phyloP scores from a whole-genome alignment of 2,329 filamentous ascomycete genomes.

The Alternaria panax region DNA sequence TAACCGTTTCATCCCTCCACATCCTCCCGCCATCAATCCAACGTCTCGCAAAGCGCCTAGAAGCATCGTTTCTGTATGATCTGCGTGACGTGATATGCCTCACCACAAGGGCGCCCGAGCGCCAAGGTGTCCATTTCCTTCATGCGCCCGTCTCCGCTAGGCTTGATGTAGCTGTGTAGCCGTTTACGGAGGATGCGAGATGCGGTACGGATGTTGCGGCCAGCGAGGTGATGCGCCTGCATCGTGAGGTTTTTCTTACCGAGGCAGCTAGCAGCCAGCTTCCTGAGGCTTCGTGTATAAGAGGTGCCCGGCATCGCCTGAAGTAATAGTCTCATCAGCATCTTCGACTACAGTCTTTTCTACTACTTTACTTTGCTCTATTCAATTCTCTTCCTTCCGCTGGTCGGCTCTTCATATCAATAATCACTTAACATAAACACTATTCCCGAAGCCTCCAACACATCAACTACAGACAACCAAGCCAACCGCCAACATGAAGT shows the following conservation, averaged over 20 bases:
- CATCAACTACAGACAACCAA: neutral
- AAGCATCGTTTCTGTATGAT: conserved; percentile 18
- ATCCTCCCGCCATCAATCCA: neutral
- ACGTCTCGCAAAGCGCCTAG: conserved; percentile 4
- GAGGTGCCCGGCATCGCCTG: conserved; percentile 4
- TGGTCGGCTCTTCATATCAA: conserved; percentile 18
- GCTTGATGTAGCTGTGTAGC: neutral
- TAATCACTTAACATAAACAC: conserved; percentile 4
- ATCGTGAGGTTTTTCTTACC: conserved; percentile 6
- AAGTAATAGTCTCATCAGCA: conserved; percentile 10
- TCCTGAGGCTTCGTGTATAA: conserved; percentile 7
- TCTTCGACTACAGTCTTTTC: conserved; percentile 10
- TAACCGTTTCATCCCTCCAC: conserved; percentile 13
- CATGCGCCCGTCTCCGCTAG: conserved; percentile 11
- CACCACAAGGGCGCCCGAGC: conserved; percentile 2
- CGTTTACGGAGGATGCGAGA: neutral
- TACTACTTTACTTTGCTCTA: neutral
- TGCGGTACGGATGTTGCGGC: conserved; percentile 7
- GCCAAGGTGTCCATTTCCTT: conserved; percentile 2
- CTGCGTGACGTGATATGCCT: conserved; percentile 21
- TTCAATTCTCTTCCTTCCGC: conserved; percentile 13
- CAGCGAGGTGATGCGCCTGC: neutral
- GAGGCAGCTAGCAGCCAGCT: neutral
- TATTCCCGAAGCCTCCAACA: neutral
- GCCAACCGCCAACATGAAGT: conserved; percentile 29